These are phyloP conservation scores for Stentor roeselii DNA, from an alignment of 73 alveolate species.

Conservation along the genomic window DNA sequence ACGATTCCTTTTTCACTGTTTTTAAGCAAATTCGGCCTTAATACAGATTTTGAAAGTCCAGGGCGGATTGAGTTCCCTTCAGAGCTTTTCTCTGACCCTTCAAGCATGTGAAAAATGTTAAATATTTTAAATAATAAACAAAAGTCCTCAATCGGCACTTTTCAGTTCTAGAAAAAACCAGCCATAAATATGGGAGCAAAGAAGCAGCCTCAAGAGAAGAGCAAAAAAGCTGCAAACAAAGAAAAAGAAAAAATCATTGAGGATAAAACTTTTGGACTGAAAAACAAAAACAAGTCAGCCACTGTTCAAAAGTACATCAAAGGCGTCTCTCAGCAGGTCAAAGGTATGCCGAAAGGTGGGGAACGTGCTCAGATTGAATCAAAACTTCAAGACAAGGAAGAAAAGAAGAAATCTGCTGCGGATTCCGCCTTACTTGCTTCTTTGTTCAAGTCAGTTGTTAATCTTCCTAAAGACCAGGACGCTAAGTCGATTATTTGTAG, in stretches of 20 bases:
- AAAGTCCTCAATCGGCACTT: no score
- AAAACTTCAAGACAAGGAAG: constrained; percentile 75
- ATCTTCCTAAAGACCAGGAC: constrained; percentile 78
- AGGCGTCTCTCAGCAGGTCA: constrained; percentile 40
- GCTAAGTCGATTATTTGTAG: constrained; percentile 84
- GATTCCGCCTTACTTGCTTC: constrained; percentile 80
- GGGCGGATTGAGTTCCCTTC: neutral
- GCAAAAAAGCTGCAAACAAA: constrained; percentile 84
- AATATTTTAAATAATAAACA: no score
- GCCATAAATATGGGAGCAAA: constrained; percentile 31
- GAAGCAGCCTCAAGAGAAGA: constrained; percentile 15
- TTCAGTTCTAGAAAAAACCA: no score
- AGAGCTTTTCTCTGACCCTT: neutral
- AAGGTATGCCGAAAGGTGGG: constrained; percentile 37
- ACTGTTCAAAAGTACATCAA: constrained; percentile 79
- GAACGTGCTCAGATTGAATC: constrained; percentile 31
- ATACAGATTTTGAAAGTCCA: neutral
- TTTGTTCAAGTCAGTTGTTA: constrained; percentile 73
- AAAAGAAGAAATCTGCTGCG: constrained; percentile 71
- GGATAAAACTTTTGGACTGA: constrained; percentile 97
- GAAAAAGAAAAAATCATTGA: constrained; percentile 92
- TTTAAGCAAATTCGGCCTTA: neutral
- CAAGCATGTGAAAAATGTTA: no score
- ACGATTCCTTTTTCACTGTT: constrained; percentile 12
- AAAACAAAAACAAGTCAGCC: constrained; percentile 93